Percentiles rank a stretch among this genome's conserved stretches.
These are phyloP conservation scores for Luffa acutangula DNA, from an alignment of 306 rosid species.

Conservation along the genomic window DNA sequence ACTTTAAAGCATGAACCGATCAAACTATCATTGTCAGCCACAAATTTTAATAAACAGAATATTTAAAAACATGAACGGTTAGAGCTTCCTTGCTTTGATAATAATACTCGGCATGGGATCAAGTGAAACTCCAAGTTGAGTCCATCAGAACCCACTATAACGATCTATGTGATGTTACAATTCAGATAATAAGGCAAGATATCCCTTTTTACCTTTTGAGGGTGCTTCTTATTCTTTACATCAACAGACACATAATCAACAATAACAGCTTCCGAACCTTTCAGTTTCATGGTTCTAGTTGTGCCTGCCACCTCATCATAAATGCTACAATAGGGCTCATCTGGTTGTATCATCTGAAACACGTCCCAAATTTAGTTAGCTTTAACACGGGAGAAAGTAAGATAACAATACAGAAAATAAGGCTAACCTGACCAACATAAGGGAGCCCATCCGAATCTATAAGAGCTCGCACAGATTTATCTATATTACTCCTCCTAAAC, in stretches of 20 bases:
- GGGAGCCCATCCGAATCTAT: constrained; percentile 96
- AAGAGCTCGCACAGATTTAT: constrained; percentile 23
- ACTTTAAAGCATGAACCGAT: background rate
- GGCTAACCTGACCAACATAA: constrained; percentile 92
- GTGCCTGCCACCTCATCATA: constrained; percentile 36
- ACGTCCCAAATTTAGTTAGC: background rate
- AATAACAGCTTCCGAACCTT: constrained; percentile 75
- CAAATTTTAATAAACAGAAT: background rate
- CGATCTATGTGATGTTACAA: background rate
- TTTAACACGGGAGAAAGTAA: background rate
- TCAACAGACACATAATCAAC: constrained; percentile 84
- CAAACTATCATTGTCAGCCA: background rate
- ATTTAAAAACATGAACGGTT: background rate
- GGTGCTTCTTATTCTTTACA: constrained; percentile 39
- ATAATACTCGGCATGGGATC: background rate
- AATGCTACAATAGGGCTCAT: constrained; percentile 65
- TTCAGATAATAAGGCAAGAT: background rate
- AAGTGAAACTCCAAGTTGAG: background rate
- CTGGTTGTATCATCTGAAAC: constrained; percentile 61
- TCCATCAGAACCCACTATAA: background rate
- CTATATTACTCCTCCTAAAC: constrained; percentile 54
- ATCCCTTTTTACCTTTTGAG: constrained; percentile 49
- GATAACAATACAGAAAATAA: constrained; percentile 1
- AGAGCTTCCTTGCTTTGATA: background rate
- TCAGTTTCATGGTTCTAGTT: constrained; percentile 21